Percentiles rank a stretch among this genome's conserved stretches.
Conservation (phyloP, 2,329 filamentous ascomycete species). For the Chrysosphaeria jannelii region DNA sequence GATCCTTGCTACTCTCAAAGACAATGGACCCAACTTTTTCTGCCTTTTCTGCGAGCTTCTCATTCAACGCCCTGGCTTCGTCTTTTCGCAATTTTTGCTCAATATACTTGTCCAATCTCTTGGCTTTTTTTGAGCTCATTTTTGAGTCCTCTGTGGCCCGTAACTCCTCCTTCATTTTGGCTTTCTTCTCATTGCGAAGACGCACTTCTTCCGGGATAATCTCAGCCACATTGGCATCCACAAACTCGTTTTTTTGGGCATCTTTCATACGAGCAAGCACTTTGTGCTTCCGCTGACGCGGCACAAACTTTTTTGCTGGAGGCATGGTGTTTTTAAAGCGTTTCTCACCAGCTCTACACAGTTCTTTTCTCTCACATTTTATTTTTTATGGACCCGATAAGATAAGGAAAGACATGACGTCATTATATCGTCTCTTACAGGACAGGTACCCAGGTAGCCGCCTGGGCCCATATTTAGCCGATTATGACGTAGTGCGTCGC, state of each 20-base stretch:
- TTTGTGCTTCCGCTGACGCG: constrained; percentile 36
- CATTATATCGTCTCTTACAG: no score
- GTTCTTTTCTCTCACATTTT: no score
- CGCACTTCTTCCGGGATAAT: constrained; percentile 17
- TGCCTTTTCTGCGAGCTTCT: constrained; percentile 49
- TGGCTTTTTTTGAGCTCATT: constrained; percentile 33
- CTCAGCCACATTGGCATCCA: constrained; percentile 19
- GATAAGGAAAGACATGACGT: no score
- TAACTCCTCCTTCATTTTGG: constrained; percentile 21
- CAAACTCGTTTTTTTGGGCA: constrained; percentile 8
- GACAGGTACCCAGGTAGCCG: no score
- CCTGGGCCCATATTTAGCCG: no score
- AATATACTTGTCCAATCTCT: constrained; percentile 36
- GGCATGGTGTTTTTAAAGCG: constrained; percentile 9
- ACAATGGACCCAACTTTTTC: constrained; percentile 43
- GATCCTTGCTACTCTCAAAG: constrained; percentile 44
- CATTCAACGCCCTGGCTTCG: constrained; percentile 58
- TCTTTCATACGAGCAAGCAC: constrained; percentile 16
- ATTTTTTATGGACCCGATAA: no score
- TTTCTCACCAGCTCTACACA: no score
- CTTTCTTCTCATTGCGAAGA: constrained; percentile 22
- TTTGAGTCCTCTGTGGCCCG: constrained; percentile 11
- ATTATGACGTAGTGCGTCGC: no score
- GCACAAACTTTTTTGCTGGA: constrained; percentile 17
- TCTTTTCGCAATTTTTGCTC: constrained; percentile 88